Percentiles rank a stretch among this genome's conserved stretches.
These are phyloP conservation scores for Crataegus laevigata DNA, from an alignment of 306 rosid genomes.

Conservation along the genomic window DNA sequence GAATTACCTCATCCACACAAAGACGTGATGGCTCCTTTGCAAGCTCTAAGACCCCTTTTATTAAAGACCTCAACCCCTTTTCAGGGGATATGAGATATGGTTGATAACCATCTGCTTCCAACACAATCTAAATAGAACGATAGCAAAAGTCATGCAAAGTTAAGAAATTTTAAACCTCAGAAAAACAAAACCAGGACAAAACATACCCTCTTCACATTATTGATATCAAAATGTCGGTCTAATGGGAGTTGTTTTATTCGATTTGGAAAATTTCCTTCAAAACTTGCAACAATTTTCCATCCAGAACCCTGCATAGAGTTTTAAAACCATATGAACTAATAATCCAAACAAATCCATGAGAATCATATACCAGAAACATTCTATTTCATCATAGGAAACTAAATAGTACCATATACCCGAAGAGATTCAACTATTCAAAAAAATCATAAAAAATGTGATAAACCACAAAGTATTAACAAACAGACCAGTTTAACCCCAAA, in stretches of 20 bases:
- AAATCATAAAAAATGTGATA: neutral
- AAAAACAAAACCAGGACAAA: constrained; percentile 2
- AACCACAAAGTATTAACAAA: neutral
- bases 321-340: neutral
- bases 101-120: constrained; percentile 99
- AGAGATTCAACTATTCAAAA: neutral
- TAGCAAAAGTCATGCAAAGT: neutral
- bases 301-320: constrained; percentile 79
- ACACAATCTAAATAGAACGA: constrained; percentile 60
- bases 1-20: constrained; percentile 91
- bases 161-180: neutral
- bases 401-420: neutral
- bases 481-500: neutral
- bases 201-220: constrained; percentile 90
- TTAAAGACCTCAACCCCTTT: constrained; percentile 92
- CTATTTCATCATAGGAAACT: neutral
- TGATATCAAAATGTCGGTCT: constrained; percentile 94
- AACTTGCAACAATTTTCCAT: constrained; percentile 96
- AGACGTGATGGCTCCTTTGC: constrained; percentile 97
- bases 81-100: constrained; percentile 98
- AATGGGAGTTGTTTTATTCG: constrained; percentile 92
- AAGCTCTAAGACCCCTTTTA: constrained; percentile 95
- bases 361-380: neutral
- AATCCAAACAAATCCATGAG: neutral
- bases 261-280: constrained; percentile 91